Percentiles rank a stretch among this genome's conserved stretches.
Conservation (phyloP, 2,329 filamentous ascomycete genomes). For the Trichoderma afroharzianum region DNA sequence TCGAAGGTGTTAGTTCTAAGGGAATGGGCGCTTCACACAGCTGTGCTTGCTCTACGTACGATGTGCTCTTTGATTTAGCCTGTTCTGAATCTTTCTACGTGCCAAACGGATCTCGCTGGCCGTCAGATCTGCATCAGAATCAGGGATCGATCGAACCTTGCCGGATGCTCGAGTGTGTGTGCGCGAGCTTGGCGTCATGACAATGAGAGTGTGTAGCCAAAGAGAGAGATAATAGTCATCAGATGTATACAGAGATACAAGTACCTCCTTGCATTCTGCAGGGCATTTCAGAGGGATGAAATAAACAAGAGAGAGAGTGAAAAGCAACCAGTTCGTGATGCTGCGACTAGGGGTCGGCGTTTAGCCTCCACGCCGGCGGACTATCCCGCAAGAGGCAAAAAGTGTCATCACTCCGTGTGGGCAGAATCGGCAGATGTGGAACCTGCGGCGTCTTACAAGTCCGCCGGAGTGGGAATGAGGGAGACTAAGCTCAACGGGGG, state of each 20-base stretch:
- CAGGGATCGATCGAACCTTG: neutral
- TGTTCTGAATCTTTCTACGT: slow-evolving; percentile 3
- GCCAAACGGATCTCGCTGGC: neutral
- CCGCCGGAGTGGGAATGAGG: neutral
- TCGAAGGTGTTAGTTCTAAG: neutral
- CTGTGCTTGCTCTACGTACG: neutral
- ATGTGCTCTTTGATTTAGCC: slow-evolving; percentile 1
- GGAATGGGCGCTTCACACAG: neutral
- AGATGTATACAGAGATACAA: neutral
- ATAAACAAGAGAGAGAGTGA: neutral
- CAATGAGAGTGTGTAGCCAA: neutral
- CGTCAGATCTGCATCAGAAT: neutral
- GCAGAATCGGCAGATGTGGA: neutral
- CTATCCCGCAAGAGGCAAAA: slow-evolving; percentile 6
- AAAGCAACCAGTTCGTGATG: neutral
- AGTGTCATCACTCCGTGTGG: neutral
- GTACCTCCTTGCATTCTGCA: neutral
- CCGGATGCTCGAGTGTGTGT: neutral
- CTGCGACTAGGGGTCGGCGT: slow-evolving; percentile 1
- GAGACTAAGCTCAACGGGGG: neutral
- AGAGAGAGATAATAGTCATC: neutral
- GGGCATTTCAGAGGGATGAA: neutral
- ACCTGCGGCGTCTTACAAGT: neutral
- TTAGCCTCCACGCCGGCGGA: neutral
- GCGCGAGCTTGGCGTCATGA: neutral